phyloP scores from a whole-genome alignment of 1,284 basidiomycete species.

The Cryptococcus jaspeensis region DNA sequence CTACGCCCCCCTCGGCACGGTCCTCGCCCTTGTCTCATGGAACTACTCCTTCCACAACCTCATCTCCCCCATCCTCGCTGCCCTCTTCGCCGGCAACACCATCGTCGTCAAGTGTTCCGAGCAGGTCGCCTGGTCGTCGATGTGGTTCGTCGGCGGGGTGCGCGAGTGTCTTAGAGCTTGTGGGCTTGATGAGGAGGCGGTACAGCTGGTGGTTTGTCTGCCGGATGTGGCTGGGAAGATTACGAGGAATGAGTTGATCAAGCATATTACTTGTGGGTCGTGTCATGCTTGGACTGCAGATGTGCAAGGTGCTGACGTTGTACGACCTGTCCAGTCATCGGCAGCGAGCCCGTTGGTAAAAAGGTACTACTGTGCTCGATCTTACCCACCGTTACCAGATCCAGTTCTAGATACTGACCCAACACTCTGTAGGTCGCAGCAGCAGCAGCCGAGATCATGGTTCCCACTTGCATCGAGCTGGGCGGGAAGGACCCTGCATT shows the following conservation, averaged over 20 bases:
- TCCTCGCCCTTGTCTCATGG: conserved; percentile 89
- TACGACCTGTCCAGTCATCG: conserved; percentile 69
- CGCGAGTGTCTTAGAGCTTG: conserved; percentile 70
- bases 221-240: conserved; percentile 81
- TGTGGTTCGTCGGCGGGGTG: conserved; percentile 76
- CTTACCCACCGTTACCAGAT: neutral
- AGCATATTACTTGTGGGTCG: conserved; percentile 58
- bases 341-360: conserved; percentile 83
- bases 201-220: conserved; percentile 85
- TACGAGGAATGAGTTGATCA: conserved; percentile 74
- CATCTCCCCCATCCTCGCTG: conserved; percentile 86
- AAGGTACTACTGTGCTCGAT: conserved; percentile 63
- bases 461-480: conserved; percentile 85
- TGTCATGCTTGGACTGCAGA: no score
- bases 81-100: conserved; percentile 85
- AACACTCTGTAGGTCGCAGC: conserved; percentile 61
- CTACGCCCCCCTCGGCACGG: conserved; percentile 91
- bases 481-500: conserved; percentile 63
- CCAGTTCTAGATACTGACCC: neutral
- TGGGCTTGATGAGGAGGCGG: conserved; percentile 74
- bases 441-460: conserved; percentile 79
- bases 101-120: conserved; percentile 92
- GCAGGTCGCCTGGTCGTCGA: conserved; percentile 81
- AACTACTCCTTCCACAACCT: conserved; percentile 76
- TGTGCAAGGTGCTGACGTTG: neutral